Conservation (phyloP, 1,139 yeast genomes). For the Taphrina communis region DNA sequence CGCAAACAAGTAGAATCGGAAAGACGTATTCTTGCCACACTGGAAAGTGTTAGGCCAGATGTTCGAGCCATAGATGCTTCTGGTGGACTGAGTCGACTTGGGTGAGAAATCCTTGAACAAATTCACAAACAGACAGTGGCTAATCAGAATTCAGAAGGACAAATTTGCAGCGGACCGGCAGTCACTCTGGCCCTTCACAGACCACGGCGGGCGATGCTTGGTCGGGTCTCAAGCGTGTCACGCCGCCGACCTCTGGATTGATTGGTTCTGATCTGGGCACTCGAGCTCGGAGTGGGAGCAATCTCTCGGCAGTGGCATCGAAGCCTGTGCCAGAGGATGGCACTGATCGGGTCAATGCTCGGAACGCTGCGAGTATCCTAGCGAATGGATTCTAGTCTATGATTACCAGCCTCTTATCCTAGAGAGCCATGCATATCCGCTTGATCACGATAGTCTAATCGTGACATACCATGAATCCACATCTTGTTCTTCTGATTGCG, state of each 20-base stretch:
- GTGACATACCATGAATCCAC: too few relatives aligned
- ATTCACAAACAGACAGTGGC: not conserved
- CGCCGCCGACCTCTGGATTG: slow-evolving; percentile 17
- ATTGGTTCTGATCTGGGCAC: not conserved
- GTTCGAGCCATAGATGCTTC: slow-evolving; percentile 75
- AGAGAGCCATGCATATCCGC: too few relatives aligned
- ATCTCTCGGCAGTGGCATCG: not conserved
- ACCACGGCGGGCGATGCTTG: slow-evolving; percentile 43
- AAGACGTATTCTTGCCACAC: slow-evolving; percentile 73
- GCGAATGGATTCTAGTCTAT: slow-evolving; percentile 13
- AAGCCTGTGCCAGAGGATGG: not conserved
- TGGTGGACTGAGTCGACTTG: slow-evolving; percentile 84
- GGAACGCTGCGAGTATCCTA: slow-evolving; percentile 34
- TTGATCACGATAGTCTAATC: too few relatives aligned
- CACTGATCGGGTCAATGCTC: slow-evolving; percentile 35
- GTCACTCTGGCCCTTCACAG: slow-evolving; percentile 40
- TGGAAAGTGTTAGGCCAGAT: slow-evolving; percentile 77
- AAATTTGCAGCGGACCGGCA: slow-evolving; percentile 43
- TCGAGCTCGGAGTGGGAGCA: slow-evolving; percentile 14
- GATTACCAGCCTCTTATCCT: too few relatives aligned
- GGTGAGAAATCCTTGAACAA: slow-evolving; percentile 60
- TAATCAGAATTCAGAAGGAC: slow-evolving; percentile 5
- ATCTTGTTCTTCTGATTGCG: not conserved
- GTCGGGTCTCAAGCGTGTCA: slow-evolving; percentile 41
- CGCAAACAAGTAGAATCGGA: slow-evolving; percentile 83